Percentiles rank a stretch among this genome's conserved stretches.
phyloP scores from a whole-genome alignment of 78 protist species.

The Polysphondylium violaceum region DNA sequence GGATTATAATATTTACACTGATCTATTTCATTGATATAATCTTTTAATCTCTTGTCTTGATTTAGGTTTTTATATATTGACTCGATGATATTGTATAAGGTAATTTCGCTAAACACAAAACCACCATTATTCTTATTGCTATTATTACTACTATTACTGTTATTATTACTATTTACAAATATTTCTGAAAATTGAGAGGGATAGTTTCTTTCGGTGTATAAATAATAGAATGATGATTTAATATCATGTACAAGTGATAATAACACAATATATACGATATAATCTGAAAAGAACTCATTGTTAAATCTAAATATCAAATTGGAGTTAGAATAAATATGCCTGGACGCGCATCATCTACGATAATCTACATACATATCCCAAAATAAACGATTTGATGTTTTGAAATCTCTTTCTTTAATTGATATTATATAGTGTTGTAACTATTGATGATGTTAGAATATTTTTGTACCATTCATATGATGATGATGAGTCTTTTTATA shows the following conservation, averaged over 20 bases:
- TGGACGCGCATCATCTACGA: neutral
- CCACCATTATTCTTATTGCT: neutral
- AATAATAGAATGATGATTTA: neutral
- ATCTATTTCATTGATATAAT: constrained; percentile 11
- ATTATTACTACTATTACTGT: no score
- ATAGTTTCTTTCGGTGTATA: neutral
- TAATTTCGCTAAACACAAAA: neutral
- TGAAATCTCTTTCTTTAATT: constrained; percentile 26
- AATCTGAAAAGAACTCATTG: constrained; percentile 4
- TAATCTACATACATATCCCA: neutral
- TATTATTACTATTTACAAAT: neutral
- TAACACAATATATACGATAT: neutral
- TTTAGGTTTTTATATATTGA: neutral
- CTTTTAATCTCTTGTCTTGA: neutral
- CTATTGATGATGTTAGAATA: neutral
- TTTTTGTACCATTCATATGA: neutral
- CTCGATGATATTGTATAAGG: neutral
- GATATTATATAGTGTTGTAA: constrained; percentile 28
- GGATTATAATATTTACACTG: constrained; percentile 10
- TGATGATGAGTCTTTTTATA: neutral
- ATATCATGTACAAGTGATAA: neutral
- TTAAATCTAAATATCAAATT: neutral
- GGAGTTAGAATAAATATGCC: neutral
- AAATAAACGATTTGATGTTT: constrained; percentile 7
- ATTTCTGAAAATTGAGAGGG: neutral